Evolutionary conservation across 768 basidiomycete species (phyloP).

Genomic region (Jaapia argillacea): DNA sequence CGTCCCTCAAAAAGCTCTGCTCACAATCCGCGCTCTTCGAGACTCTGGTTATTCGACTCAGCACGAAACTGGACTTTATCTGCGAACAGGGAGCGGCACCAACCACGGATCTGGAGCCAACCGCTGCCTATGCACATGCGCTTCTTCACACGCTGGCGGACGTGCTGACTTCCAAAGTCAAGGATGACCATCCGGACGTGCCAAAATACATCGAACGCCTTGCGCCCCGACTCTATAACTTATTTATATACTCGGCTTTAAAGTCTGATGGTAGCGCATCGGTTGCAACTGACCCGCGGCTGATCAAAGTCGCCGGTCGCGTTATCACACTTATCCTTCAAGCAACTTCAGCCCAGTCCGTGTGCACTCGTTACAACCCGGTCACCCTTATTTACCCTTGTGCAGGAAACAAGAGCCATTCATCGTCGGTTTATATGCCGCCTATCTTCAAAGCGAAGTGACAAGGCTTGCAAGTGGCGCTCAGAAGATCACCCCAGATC

Average conservation of each 20-base stretch:
- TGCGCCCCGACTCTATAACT: slow-evolving; percentile 58
- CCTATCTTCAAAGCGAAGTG: slow-evolving; percentile 45
- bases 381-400: slow-evolving; percentile 2
- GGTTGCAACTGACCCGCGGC: slow-evolving; percentile 34
- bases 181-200: slow-evolving; percentile 51
- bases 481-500: slow-evolving; percentile 31
- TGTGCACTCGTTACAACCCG: slow-evolving; percentile 29
- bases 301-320: slow-evolving; percentile 52
- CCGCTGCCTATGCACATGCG: slow-evolving; percentile 80
- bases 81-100: slow-evolving; percentile 27
- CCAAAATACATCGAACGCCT: slow-evolving; percentile 72
- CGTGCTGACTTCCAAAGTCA: slow-evolving; percentile 44
- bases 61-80: slow-evolving; percentile 66
- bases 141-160: slow-evolving; percentile 62
- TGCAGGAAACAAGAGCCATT: slow-evolving; percentile 43
- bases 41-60: slow-evolving; percentile 66
- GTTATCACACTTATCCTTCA: slow-evolving; percentile 63
- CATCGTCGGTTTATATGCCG: slow-evolving; percentile 36
- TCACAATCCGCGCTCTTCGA: slow-evolving; percentile 73
- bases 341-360: slow-evolving; percentile 49
- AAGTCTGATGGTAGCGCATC: slow-evolving; percentile 10
- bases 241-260: slow-evolving; percentile 39
- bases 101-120: slow-evolving; percentile 39
- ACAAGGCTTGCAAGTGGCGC: slow-evolving; percentile 44
- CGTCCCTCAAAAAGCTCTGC: slow-evolving; percentile 64